Conservation (phyloP, 805 yeast species). For the Myxozyma mucilagina region DNA sequence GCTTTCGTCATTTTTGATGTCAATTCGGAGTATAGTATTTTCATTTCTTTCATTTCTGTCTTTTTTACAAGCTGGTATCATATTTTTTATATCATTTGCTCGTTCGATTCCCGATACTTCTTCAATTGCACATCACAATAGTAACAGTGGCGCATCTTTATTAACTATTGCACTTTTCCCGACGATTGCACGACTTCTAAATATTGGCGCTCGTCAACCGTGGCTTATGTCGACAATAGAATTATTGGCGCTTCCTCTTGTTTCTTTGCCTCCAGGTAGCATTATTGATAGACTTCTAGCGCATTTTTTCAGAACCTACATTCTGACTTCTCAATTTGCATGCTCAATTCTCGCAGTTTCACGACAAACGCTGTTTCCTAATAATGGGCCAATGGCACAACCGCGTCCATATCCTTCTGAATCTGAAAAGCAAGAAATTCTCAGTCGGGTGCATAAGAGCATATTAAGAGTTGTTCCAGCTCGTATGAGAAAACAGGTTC, state of each 20-base stretch:
- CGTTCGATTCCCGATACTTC: conserved; percentile 2
- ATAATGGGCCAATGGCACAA: conserved; percentile 54
- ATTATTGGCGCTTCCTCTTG: conserved; percentile 25
- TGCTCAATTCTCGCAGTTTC: conserved; percentile 36
- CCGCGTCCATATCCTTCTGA: conserved; percentile 47
- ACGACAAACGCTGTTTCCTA: conserved; percentile 49
- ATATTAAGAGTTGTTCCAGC: conserved; percentile 31
- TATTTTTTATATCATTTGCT: conserved; percentile 17
- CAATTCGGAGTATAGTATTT: background rate
- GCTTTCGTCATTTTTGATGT: background rate
- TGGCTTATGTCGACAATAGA: conserved; percentile 32
- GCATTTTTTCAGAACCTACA: conserved; percentile 24
- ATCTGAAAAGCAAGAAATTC: conserved; percentile 42
- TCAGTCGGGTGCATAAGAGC: conserved; percentile 23
- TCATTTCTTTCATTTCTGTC: conserved; percentile 14
- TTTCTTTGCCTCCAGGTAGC: conserved; percentile 25
- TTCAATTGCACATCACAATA: background rate
- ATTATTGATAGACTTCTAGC: conserved; percentile 24
- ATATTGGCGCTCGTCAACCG: conserved; percentile 29
- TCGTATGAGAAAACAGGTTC: conserved; percentile 22
- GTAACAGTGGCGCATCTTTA: conserved; percentile 9
- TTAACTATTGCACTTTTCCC: conserved; percentile 31
- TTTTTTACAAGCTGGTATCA: conserved; percentile 19
- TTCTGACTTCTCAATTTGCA: conserved; percentile 21
- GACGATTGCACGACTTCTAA: conserved; percentile 25